Percentiles rank a stretch among this genome's conserved stretches.
phyloP scores from a whole-genome alignment of 192 early-diverging fungal species.

The Coemansia sp. region DNA sequence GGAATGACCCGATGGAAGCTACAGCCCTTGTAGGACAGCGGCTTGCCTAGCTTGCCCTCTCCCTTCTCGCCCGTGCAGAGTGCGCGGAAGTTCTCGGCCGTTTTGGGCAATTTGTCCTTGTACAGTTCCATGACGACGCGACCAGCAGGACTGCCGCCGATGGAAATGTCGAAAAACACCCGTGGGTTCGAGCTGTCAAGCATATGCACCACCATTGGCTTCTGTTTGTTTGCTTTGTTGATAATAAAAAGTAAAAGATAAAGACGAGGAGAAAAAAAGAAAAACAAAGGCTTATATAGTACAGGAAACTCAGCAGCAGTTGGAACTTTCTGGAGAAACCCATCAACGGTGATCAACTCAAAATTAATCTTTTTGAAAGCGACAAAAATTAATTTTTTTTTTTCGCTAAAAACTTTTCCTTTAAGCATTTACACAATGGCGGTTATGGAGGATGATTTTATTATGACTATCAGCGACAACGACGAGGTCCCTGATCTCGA shows the following conservation, averaged over 20 bases:
- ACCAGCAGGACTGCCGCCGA: conserved; percentile 43
- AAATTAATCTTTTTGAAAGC: background rate
- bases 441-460: conserved; percentile 56
- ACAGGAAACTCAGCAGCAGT: too few species aligned
- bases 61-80: conserved; percentile 95
- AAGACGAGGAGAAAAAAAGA: background rate
- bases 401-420: conserved; percentile 10
- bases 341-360: too few species aligned
- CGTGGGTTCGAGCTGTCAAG: conserved; percentile 49
- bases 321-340: conserved; percentile 5
- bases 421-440: conserved; percentile 6
- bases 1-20: conserved; percentile 74
- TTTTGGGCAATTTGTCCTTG: conserved; percentile 62
- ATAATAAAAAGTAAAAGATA: background rate
- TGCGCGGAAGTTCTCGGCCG: conserved; percentile 97
- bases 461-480: conserved; percentile 72
- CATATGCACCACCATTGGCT: conserved; percentile 27
- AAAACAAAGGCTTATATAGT: background rate
- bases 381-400: background rate
- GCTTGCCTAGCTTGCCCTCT: conserved; percentile 63
- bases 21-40: conserved; percentile 66
- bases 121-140: conserved; percentile 64
- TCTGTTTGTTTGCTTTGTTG: background rate
- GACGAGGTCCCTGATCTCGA: conserved; percentile 59
- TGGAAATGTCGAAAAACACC: conserved; percentile 58